Conservation (phyloP, 108 stramenopile species). For the Asterionellopsis glacialis region DNA sequence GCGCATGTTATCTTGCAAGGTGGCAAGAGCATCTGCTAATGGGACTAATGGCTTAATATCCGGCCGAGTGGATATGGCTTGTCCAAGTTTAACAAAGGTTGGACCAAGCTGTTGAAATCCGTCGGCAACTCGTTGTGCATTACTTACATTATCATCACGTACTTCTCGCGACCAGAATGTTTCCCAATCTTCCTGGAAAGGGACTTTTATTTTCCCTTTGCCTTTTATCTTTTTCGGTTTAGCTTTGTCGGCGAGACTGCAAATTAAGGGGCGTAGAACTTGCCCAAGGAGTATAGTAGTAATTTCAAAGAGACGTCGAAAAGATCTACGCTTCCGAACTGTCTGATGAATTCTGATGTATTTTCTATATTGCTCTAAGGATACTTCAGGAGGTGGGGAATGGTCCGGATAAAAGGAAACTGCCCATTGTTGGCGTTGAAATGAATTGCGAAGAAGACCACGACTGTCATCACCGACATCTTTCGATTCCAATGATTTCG, state of each 20-base stretch:
- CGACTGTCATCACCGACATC: no score
- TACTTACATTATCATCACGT: no score
- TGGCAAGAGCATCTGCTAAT: constrained; percentile 67
- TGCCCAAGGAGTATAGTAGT: not conserved
- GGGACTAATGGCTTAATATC: constrained; percentile 67
- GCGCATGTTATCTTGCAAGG: constrained; percentile 28
- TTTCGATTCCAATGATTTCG: no score
- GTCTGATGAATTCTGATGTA: not conserved
- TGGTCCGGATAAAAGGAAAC: no score
- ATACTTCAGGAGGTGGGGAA: no score
- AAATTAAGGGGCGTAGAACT: not conserved
- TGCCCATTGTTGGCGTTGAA: no score
- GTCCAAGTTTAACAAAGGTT: constrained; percentile 71
- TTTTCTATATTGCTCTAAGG: not conserved
- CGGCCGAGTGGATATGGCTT: constrained; percentile 80
- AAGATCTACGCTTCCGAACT: not conserved
- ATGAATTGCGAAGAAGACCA: no score
- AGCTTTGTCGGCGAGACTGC: not conserved
- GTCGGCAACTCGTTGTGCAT: no score
- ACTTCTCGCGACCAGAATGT: constrained; percentile 9
- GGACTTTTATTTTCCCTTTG: not conserved
- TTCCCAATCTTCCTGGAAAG: constrained; percentile 5
- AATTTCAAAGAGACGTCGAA: constrained; percentile 1
- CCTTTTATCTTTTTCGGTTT: not conserved
- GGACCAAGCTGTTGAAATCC: constrained; percentile 18